phyloP scores from a whole-genome alignment of 139 green algal species.

The Yamagishiella unicocca region DNA sequence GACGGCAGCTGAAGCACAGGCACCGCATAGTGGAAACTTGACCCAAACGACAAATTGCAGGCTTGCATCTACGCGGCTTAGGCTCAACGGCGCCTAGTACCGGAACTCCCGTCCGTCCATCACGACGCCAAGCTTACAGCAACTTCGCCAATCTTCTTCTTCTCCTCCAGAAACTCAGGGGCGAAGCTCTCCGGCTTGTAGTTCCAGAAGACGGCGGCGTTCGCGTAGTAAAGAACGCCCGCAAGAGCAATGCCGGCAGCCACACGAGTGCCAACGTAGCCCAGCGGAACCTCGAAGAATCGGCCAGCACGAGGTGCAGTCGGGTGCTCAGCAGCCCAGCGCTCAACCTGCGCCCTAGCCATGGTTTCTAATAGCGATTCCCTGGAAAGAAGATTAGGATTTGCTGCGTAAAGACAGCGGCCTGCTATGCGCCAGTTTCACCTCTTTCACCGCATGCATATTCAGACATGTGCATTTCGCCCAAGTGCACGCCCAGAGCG shows the following conservation, averaged over 20 bases:
- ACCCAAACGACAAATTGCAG: too few species aligned
- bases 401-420: too few species aligned
- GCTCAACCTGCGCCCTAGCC: constrained; percentile 49
- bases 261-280: constrained; percentile 43
- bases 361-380: too few species aligned
- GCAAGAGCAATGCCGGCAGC: constrained; percentile 36
- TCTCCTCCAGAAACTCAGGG: constrained; percentile 55
- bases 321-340: constrained; percentile 51
- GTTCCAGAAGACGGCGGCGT: constrained; percentile 34
- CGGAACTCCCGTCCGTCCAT: not conserved
- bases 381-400: too few species aligned
- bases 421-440: too few species aligned
- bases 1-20: too few species aligned
- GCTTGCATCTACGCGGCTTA: too few species aligned
- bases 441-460: too few species aligned
- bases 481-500: too few species aligned
- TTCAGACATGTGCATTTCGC: too few species aligned
- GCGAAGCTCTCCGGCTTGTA: constrained; percentile 52
- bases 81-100: too few species aligned
- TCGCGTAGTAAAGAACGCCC: constrained; percentile 27
- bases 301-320: constrained; percentile 33
- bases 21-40: too few species aligned
- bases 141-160: constrained; percentile 56
- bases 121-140: constrained; percentile 53
- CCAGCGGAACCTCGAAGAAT: constrained; percentile 44